A percentile compares a stretch with the other conserved stretches of the same genome.
phyloP scores from a whole-genome alignment of 1,284 basidiomycete species.

The Cutaneotrichosporon spelunceum region DNA sequence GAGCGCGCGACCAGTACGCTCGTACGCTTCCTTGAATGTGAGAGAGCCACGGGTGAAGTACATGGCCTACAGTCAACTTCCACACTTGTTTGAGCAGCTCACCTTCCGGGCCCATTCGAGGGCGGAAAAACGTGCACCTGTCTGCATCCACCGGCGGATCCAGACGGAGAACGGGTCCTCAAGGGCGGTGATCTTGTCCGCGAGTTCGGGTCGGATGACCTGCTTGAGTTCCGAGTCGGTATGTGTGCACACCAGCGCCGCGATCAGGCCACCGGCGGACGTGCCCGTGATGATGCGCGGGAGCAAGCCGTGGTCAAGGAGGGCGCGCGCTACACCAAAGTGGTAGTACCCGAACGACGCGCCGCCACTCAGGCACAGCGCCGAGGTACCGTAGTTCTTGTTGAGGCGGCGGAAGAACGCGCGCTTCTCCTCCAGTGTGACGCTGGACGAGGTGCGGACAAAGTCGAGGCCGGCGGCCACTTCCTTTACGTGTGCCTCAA shows the following conservation, averaged over 20 bases:
- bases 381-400: constrained; percentile 82
- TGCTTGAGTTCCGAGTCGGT: constrained; percentile 82
- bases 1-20: constrained; percentile 81
- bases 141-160: constrained; percentile 75
- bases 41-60: constrained; percentile 93
- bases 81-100: constrained; percentile 49
- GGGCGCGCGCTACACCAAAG: constrained; percentile 85
- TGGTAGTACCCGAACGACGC: constrained; percentile 79
- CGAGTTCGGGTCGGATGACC: constrained; percentile 75
- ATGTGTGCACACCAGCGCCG: constrained; percentile 74
- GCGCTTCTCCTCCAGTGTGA: constrained; percentile 83
- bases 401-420: constrained; percentile 86
- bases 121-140: constrained; percentile 91
- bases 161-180: constrained; percentile 76
- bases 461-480: constrained; percentile 69
- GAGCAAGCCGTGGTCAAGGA: constrained; percentile 80
- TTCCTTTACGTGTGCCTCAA: constrained; percentile 85
- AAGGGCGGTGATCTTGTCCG: constrained; percentile 84
- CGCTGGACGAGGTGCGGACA: constrained; percentile 66
- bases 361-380: constrained; percentile 89
- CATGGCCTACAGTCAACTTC: constrained; percentile 52
- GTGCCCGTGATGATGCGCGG: constrained; percentile 87
- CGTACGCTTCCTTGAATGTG: constrained; percentile 94
- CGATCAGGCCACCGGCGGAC: constrained; percentile 85
- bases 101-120: constrained; percentile 82